Evolutionary conservation across 2,329 filamentous ascomycete species (phyloP).

Genomic region (Calonectria pseudoreteaudii): DNA sequence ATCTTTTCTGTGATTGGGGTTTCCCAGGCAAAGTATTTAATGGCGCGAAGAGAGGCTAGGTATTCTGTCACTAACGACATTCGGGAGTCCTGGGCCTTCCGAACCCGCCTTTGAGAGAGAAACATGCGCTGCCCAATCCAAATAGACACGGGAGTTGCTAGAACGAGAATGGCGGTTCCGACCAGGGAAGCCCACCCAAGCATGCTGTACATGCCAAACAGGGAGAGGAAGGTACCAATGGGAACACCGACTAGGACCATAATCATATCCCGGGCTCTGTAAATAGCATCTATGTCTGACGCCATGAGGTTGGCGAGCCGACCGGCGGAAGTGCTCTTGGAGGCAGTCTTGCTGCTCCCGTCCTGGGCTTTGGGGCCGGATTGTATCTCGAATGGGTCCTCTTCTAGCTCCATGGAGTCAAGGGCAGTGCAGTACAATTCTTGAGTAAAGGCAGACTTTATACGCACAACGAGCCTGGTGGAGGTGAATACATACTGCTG

Average conservation of each 20-base stretch:
- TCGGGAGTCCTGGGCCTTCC: conserved; percentile 66
- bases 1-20: conserved; percentile 63
- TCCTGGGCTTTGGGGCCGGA: conserved; percentile 38
- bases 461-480: conserved; percentile 66
- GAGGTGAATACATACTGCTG: conserved; percentile 70
- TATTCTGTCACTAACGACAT: conserved; percentile 70
- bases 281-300: conserved; percentile 68
- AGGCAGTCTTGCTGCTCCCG: conserved; percentile 42
- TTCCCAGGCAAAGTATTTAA: conserved; percentile 74
- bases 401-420: conserved; percentile 67
- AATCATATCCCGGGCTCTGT: conserved; percentile 63
- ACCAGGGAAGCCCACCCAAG: conserved; percentile 67
- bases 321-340: conserved; percentile 59
- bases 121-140: conserved; percentile 63
- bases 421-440: conserved; percentile 69
- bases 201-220: conserved; percentile 66
- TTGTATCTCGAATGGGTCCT: conserved; percentile 59
- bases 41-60: conserved; percentile 66
- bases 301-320: conserved; percentile 69
- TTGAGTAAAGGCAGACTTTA: conserved; percentile 68
- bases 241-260: conserved; percentile 59
- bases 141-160: conserved; percentile 62
- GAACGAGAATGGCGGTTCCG: conserved; percentile 60
- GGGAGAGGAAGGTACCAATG: conserved; percentile 59
- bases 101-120: conserved; percentile 62